A percentile compares a stretch with the other conserved stretches of the same genome.
phyloP scores from a whole-genome alignment of 2,329 filamentous ascomycete species.

The Diatrype stigma region DNA sequence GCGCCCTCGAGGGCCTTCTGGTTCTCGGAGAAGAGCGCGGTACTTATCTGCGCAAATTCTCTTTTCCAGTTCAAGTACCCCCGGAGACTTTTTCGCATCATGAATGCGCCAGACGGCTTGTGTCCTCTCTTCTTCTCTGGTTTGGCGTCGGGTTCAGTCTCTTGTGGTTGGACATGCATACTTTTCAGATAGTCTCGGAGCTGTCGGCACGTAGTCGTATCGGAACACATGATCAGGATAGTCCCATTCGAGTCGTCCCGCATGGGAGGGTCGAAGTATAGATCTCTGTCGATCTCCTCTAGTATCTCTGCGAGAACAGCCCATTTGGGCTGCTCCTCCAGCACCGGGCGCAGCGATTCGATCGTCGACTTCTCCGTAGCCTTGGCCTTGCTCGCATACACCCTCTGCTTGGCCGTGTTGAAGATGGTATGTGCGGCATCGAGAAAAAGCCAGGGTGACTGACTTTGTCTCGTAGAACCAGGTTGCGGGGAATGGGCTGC shows the following conservation, averaged over 20 bases:
- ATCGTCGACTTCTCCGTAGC: slow-evolving; percentile 44
- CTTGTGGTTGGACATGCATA: slow-evolving; percentile 68
- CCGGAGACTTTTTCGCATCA: slow-evolving; percentile 85
- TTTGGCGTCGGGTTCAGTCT: slow-evolving; percentile 34
- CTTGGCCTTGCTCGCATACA: slow-evolving; percentile 70
- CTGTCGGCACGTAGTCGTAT: slow-evolving; percentile 80
- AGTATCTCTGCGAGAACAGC: slow-evolving; percentile 80
- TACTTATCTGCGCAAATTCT: slow-evolving; percentile 81
- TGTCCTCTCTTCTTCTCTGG: slow-evolving; percentile 45
- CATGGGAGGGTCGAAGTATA: slow-evolving; percentile 75
- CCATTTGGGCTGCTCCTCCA: slow-evolving; percentile 97
- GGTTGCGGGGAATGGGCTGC: slow-evolving; percentile 85
- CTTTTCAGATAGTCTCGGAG: slow-evolving; percentile 86
- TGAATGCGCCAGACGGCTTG: slow-evolving; percentile 71
- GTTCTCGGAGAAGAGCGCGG: slow-evolving; percentile 72
- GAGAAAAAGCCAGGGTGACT: slow-evolving; percentile 93
- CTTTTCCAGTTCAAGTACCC: slow-evolving; percentile 89
- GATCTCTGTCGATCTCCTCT: slow-evolving; percentile 86
- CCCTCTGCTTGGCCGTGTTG: slow-evolving; percentile 79
- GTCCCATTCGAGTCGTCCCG: slow-evolving; percentile 85
- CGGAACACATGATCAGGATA: slow-evolving; percentile 92
- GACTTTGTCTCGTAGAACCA: slow-evolving; percentile 80
- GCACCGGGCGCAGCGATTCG: slow-evolving; percentile 68
- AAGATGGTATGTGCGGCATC: slow-evolving; percentile 95
- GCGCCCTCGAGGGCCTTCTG: slow-evolving; percentile 70